Evolutionary conservation across 768 basidiomycete genomes (phyloP).

Genomic region (Suillus occidentalis): DNA sequence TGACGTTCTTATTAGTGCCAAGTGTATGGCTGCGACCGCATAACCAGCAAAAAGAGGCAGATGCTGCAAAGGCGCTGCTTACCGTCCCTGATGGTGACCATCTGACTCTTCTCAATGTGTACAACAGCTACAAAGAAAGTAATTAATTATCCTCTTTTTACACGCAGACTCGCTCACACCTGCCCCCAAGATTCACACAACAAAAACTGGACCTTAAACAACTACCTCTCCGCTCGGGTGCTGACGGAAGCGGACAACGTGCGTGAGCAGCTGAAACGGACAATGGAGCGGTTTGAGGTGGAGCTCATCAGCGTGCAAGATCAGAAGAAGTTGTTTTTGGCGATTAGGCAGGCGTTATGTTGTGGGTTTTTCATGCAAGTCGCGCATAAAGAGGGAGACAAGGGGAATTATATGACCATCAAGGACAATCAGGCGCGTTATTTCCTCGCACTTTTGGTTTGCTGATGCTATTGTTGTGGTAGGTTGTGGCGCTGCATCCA

Average conservation of each 20-base stretch:
- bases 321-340: slow-evolving; percentile 67
- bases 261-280: slow-evolving; percentile 80
- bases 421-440: slow-evolving; percentile 75
- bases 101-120: slow-evolving; percentile 90
- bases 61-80: slow-evolving; percentile 84
- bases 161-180: slow-evolving; percentile 2
- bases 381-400: slow-evolving; percentile 92
- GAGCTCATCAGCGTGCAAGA: slow-evolving; percentile 69
- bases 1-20: slow-evolving; percentile 46
- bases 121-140: slow-evolving; percentile 89
- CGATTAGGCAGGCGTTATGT: slow-evolving; percentile 80
- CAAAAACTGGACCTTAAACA: slow-evolving; percentile 87
- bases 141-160: slow-evolving; percentile 23
- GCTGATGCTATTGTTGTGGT: background rate
- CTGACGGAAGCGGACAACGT: slow-evolving; percentile 93
- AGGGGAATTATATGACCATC: slow-evolving; percentile 83
- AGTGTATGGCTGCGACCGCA: slow-evolving; percentile 91
- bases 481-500: slow-evolving; percentile 53
- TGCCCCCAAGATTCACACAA: slow-evolving; percentile 61
- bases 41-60: slow-evolving; percentile 86
- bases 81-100: slow-evolving; percentile 95
- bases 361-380: slow-evolving; percentile 88
- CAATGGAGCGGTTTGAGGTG: slow-evolving; percentile 89
- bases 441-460: background rate
- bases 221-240: slow-evolving; percentile 81